Evolutionary conservation across 2,329 filamentous ascomycete genomes (phyloP), one percentile per base, ranked within the genome.

Genomic region (Claviceps africana): DNA sequence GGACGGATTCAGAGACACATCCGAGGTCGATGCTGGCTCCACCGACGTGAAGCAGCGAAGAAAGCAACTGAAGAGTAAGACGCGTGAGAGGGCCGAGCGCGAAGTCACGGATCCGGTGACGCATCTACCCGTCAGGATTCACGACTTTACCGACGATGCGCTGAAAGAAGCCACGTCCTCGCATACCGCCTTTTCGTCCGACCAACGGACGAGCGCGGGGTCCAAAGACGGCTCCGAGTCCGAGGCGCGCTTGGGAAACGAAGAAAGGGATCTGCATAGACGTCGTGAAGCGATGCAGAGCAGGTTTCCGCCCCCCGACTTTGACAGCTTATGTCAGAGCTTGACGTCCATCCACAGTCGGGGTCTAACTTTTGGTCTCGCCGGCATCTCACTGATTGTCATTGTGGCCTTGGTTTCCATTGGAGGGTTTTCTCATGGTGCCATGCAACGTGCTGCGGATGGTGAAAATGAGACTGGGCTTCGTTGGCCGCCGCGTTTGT

Each of bases 21-120:
- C 67, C 7, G 60, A 70, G 53, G 60, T 65, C 9, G 68, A 63
- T 11, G 56, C 65, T 2, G 60, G 62, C n/a, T 57, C 67, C 1
- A 57, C 68, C 31, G 69, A 75, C 49, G 69, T 72, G 2, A 74
- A 67, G 56, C 64, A 72, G 54, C 72, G 74, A 60, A 70, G 73
- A 25, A 76, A 75, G 53, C 65, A 68, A 8, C 71, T 73, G 61
- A 74, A 76, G 58, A 71, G 70, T 53, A 64, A 59, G 11, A 69
- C 68, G 48, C 63, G 66, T 47, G 69, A 73, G 48, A 68, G 69
- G 44, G 72, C 69, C n/a, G 72, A 74, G n/a, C 69, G 75, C 54
- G 74, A 84, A 61, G 83, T 87, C 47, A 87, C 83, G 1, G 84
- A 88, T 60, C 83, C 83, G 0, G 75, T 87, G 40, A 88, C 84